Evolutionary conservation across 352 stramenopile genomes (phyloP).

Genomic region (Globisporangium spinosum): DNA sequence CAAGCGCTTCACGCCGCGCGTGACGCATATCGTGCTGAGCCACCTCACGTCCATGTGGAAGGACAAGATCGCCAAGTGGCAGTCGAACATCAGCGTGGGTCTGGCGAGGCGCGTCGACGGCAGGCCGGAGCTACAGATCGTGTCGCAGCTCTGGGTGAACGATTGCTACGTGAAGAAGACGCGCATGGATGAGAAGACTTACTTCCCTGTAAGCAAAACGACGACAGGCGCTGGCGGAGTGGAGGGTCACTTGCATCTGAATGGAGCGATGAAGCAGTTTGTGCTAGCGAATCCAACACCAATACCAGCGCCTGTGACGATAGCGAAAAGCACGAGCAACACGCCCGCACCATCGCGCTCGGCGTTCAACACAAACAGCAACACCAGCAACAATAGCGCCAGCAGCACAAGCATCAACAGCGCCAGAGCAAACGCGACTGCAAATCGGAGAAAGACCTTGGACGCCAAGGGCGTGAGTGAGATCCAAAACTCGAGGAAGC

Average conservation of each 20-base stretch:
- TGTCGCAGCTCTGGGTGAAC: constrained; percentile 85
- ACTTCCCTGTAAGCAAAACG: constrained; percentile 67
- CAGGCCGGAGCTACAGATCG: constrained; percentile 52
- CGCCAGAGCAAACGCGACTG: constrained; percentile 25
- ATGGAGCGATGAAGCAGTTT: constrained; percentile 20
- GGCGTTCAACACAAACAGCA: background rate
- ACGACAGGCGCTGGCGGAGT: background rate
- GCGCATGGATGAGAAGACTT: constrained; percentile 61
- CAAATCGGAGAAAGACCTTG: constrained; percentile 39
- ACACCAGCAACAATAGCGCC: background rate
- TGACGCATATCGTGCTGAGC: constrained; percentile 80
- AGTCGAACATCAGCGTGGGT: constrained; percentile 28
- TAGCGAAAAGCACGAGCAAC: background rate
- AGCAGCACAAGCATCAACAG: background rate
- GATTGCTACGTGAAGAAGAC: constrained; percentile 72
- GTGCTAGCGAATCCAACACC: background rate
- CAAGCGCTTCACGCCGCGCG: constrained; percentile 55
- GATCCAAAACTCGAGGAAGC: background rate
- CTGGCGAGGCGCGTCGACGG: constrained; percentile 25
- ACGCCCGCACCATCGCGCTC: background rate
- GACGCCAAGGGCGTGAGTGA: constrained; percentile 7
- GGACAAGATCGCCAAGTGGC: constrained; percentile 68
- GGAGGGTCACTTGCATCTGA: constrained; percentile 17
- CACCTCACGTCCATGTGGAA: constrained; percentile 65
- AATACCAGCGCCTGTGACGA: background rate